Conservation (phyloP, 2,329 filamentous ascomycete species). For the Ophiostoma australiae region DNA sequence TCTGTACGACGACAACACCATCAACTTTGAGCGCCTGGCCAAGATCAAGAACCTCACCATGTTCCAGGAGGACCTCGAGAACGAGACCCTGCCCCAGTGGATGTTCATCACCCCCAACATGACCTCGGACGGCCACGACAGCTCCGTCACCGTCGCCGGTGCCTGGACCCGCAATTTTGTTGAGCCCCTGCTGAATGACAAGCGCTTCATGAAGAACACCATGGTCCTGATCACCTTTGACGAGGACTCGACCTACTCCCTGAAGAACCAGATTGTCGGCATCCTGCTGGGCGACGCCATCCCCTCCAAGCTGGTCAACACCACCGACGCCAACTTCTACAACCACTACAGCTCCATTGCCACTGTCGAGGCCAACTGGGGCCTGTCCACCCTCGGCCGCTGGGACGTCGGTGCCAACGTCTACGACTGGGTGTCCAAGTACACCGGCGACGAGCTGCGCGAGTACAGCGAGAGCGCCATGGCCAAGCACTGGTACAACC, state of each 20-base stretch:
- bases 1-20: constrained; percentile 60
- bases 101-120: constrained; percentile 69
- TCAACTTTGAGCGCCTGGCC: constrained; percentile 54
- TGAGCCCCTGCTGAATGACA: constrained; percentile 62
- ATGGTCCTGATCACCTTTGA: constrained; percentile 75
- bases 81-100: constrained; percentile 63
- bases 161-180: constrained; percentile 64
- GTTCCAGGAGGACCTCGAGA: constrained; percentile 63
- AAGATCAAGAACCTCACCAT: constrained; percentile 69
- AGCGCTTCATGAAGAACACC: constrained; percentile 69
- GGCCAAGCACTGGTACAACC: constrained; percentile 29
- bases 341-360: constrained; percentile 67
- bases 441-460: constrained; percentile 52
- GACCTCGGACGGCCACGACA: constrained; percentile 73
- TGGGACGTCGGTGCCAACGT: constrained; percentile 70
- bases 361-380: constrained; percentile 66
- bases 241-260: constrained; percentile 65
- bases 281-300: constrained; percentile 73
- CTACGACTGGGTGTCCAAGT: constrained; percentile 55
- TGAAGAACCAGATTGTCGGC: constrained; percentile 63
- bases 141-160: constrained; percentile 62
- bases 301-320: constrained; percentile 58
- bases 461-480: constrained; percentile 24
- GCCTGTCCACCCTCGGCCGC: constrained; percentile 62
- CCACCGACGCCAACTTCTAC: constrained; percentile 64